These are phyloP conservation scores for Lactarius deliciosus DNA, from an alignment of 768 basidiomycete genomes.

Conservation along the genomic window DNA sequence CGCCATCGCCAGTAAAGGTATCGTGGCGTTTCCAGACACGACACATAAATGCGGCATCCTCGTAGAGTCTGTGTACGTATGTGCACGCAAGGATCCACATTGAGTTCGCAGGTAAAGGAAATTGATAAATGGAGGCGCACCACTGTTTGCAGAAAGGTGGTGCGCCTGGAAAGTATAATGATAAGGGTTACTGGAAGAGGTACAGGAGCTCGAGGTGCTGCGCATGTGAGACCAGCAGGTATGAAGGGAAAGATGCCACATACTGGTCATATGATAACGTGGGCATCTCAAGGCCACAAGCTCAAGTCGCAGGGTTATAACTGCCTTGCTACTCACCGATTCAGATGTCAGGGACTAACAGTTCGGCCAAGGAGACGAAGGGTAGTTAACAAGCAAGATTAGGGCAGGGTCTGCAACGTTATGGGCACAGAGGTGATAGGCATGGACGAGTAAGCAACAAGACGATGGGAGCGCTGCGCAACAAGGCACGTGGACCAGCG, in stretches of 20 bases:
- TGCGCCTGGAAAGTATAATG: conserved; percentile 77
- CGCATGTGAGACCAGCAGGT: conserved; percentile 5
- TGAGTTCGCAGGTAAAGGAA: too few species aligned
- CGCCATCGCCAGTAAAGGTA: neutral
- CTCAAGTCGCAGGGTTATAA: conserved; percentile 69
- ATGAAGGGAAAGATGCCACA: conserved; percentile 45
- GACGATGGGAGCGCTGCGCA: too few species aligned
- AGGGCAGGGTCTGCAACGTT: too few species aligned
- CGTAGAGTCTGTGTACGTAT: conserved; percentile 15
- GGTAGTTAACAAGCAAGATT: too few species aligned
- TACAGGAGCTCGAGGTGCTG: conserved; percentile 80
- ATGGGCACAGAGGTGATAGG: too few species aligned
- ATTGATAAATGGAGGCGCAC: too few species aligned
- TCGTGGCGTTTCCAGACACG: conserved; percentile 26
- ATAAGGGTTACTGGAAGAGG: conserved; percentile 86
- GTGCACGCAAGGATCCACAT: too few species aligned
- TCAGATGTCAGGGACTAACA: too few species aligned
- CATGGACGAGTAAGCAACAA: too few species aligned
- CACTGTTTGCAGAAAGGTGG: conserved; percentile 68
- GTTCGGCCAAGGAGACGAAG: too few species aligned
- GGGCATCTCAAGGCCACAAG: conserved; percentile 74
- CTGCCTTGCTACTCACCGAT: too few species aligned
- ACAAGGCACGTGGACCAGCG: too few species aligned
- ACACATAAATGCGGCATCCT: conserved; percentile 27
- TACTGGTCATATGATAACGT: conserved; percentile 76